Evolutionary conservation across 140 eudicot genomes (phyloP), one percentile per base, ranked within the genome.

Genomic region (Erigeron philadelphicus): DNA sequence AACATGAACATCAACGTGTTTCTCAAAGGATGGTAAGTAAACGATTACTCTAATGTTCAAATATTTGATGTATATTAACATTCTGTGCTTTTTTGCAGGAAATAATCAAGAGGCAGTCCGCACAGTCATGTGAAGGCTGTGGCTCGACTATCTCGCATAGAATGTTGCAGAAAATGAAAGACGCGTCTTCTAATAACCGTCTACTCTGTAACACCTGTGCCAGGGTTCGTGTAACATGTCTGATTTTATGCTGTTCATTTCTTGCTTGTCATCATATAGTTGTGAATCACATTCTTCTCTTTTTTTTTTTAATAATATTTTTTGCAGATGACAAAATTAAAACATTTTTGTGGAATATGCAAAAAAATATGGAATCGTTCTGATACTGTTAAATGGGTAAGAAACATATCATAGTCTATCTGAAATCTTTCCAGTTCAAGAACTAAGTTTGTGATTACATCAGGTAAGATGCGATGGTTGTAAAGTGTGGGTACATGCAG

Each of bases 401-500:
- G 95, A 46, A 40, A 55, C 55, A 45, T 48, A 52, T 11, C 47
- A 48, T 49, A 38, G 5, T 56, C 48, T 74, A 6, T 68, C 43
- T 52, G 6, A 48, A 53, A 9, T 10, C 21, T 23, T 71, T 31
- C n/a, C 42, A 46, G 1, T 71, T 45, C 46, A 66, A 19, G 48
- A 66, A 17, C 38, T 72, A 67, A 66, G 17, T 72, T 66, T 45
- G 64, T 60, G 56, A 63, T 70, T 50, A 63, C 63, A 71, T 72
- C 70, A 91, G 97, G 87, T 88, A 62, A 88, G 95, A 6, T 92
- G 98, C 58, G 85, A 84, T 78, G 88, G 96, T 47, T 92, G 98
- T 82, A 89, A 92, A 89, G 92, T 92, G 42, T 88, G 96, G 98
- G 95, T 92, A 70, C 98, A 92, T 72, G 95, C 96, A 10, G 95